Base-by-base conservation (phyloP, 257 asterid species). In the Eucommia ulmoides region DNA sequence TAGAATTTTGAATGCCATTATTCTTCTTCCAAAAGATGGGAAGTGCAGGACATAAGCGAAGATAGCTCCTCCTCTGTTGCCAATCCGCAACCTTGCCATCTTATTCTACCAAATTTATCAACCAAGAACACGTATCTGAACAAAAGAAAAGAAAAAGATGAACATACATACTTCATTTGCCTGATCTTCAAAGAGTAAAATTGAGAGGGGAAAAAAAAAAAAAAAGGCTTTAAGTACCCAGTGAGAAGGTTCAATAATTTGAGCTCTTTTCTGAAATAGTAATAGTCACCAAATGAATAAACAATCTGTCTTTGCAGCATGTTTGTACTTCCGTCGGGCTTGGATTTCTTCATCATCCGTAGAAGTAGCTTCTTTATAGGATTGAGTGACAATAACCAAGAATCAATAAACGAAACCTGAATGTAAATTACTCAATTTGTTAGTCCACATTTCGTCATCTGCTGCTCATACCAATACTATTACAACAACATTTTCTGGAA, bases 251-350 rank as follows among this genome's bases (percentile, higher is more conserved):
- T 91, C 45, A 81, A 48, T 67, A 91, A 79, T 58, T 71, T 68
- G 29, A 91, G 94, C 66, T 91, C 99, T 76, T 86, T 91, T 61
- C 99, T 67, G 70, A 83, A 76, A 73, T 81, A 68, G 66, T 86
- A 91, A 74, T 86, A 79, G 63, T 91, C 96, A 18, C 95, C 96
- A 41, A 91, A 86, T 23, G 92, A 71, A 63, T 77, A 86, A 21
- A 67, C 82, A 15, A 73, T 62, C 67, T 77, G 84, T 65, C 66
- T 68, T 53, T 77, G 88, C 66, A 74, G 60, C 51, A 19, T 60
- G 46, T 65, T 68, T 55, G 73, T 68, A 60, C 22, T 58, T 23
- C 63, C 88, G 23, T 41, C 76, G 44, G 65, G 77, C 20, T 61
- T 66, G 24, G 92, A 68, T 68, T 77, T 83, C 80, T 71, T 83